A percentile compares a stretch with the other conserved stretches of the same genome.
phyloP scores from a whole-genome alignment of 805 yeast species.

The Zygotorulaspora sp. region DNA sequence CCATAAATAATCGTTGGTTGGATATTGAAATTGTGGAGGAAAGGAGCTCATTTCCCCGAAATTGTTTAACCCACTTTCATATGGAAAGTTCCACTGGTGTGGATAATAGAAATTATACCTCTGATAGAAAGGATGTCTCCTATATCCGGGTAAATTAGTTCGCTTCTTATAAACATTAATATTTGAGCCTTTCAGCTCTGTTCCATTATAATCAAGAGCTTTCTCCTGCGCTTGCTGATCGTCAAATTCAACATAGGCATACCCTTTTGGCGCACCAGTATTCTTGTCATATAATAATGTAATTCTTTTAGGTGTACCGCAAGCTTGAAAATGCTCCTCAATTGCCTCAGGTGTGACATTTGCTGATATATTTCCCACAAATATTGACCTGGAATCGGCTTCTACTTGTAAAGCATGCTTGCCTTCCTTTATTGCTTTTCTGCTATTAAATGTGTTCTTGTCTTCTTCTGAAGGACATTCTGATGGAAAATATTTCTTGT shows the following conservation, averaged over 20 bases:
- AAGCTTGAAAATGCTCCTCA: conserved; percentile 42
- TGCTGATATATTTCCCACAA: conserved; percentile 49
- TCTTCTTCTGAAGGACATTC: conserved; percentile 3
- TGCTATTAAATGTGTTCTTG: conserved; percentile 2
- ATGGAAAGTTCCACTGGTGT: conserved; percentile 9
- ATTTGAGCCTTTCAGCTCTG: conserved; percentile 43
- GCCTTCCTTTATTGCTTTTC: conserved; percentile 16
- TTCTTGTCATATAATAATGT: conserved; percentile 43
- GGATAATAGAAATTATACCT: conserved; percentile 10
- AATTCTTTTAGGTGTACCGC: conserved; percentile 48
- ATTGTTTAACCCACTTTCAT: conserved; percentile 3
- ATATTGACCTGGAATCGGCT: conserved; percentile 49
- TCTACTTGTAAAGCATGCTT: conserved; percentile 37
- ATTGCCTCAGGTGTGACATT: conserved; percentile 48
- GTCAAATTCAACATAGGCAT: conserved; percentile 60
- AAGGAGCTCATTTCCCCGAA: conserved; percentile 7
- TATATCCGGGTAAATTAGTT: conserved; percentile 50
- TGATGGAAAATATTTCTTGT: too few species aligned
- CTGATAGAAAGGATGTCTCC: conserved; percentile 9
- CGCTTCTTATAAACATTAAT: conserved; percentile 48
- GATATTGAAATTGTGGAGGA: conserved; percentile 3
- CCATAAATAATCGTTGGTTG: neutral
- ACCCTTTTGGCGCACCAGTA: conserved; percentile 51
- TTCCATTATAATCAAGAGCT: conserved; percentile 45
- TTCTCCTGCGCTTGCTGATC: conserved; percentile 38